phyloP scores from a whole-genome alignment of 2,329 filamentous ascomycete species.

The Monilinia fructicola region DNA sequence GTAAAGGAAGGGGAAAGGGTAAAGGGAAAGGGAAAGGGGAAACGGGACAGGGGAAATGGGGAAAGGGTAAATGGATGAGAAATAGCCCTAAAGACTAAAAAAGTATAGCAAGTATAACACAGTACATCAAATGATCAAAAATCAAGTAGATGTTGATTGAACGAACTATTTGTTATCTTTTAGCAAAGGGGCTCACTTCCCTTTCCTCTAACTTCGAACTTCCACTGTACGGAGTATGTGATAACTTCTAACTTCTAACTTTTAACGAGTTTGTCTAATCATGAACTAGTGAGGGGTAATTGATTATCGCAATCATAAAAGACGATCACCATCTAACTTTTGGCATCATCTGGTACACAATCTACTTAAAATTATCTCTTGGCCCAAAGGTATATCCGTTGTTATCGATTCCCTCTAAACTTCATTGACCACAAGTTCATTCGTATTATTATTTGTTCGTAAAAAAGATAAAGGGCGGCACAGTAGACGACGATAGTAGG shows the following conservation, averaged over 20 bases:
- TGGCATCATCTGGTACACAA: background rate
- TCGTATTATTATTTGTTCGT: background rate
- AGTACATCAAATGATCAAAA: background rate
- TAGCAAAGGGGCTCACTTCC: background rate
- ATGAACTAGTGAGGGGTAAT: slow-evolving; percentile 6
- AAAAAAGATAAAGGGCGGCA: background rate
- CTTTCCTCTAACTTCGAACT: background rate
- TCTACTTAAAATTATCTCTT: background rate
- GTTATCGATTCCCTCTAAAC: background rate
- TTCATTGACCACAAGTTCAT: background rate
- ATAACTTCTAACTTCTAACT: no score
- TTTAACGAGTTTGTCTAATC: background rate
- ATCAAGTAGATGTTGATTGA: no score
- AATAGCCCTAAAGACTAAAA: no score
- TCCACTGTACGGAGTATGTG: no score
- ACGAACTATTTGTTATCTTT: background rate
- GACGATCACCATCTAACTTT: slow-evolving; percentile 2
- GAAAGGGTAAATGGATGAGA: background rate
- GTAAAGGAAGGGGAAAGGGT: no score
- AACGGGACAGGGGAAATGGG: background rate
- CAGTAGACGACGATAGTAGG: background rate
- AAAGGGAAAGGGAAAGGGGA: no score
- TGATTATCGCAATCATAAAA: slow-evolving; percentile 16
- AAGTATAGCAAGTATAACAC: background rate
- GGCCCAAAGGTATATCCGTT: background rate